These are phyloP conservation scores for Trametes coccinea DNA, from an alignment of 768 basidiomycete species.

Conservation along the genomic window DNA sequence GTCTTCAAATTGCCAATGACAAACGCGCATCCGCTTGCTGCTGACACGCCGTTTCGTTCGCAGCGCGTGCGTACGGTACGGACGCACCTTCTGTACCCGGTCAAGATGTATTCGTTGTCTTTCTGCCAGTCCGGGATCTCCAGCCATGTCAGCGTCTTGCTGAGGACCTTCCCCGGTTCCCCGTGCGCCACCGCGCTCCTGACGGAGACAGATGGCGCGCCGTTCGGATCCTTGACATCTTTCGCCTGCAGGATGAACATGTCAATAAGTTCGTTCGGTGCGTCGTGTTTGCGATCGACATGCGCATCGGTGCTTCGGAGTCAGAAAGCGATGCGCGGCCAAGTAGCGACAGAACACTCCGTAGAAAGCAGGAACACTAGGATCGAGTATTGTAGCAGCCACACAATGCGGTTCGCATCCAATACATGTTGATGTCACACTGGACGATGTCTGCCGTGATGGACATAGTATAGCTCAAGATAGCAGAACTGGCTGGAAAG, in stretches of 20 bases:
- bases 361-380: too few species aligned
- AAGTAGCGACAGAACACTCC: not conserved
- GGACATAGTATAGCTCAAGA: too few species aligned
- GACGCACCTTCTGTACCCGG: constrained; percentile 66
- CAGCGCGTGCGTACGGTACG: not conserved
- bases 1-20: too few species aligned
- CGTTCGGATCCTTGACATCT: constrained; percentile 14
- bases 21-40: not conserved
- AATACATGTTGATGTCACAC: too few species aligned
- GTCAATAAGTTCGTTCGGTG: not conserved
- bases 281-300: not conserved
- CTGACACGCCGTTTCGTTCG: not conserved
- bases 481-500: too few species aligned
- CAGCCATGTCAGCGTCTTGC: constrained; percentile 47
- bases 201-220: not conserved
- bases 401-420: too few species aligned
- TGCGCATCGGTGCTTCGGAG: not conserved
- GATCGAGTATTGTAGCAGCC: too few species aligned
- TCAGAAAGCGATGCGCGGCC: not conserved
- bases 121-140: constrained; percentile 69
- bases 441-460: too few species aligned
- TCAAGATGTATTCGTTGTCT: constrained; percentile 72
- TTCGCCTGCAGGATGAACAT: not conserved
- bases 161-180: not conserved
- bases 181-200: not conserved